phyloP scores from a whole-genome alignment of 352 stramenopile species.

The Phytophthora tubulina region DNA sequence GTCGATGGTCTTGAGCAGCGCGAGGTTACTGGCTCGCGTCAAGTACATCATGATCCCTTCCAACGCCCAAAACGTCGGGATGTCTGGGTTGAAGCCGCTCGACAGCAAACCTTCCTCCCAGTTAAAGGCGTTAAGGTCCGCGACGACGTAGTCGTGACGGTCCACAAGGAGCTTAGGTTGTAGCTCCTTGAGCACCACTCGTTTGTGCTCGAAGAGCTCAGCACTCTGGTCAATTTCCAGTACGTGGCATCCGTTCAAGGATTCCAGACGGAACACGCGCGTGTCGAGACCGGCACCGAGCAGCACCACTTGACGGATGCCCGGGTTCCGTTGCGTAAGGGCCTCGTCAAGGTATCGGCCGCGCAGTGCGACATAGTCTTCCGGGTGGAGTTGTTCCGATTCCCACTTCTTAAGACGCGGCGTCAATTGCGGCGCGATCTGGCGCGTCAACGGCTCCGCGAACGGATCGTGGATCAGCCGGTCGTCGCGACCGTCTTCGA shows the following conservation, averaged over 20 bases:
- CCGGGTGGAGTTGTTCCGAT: conserved; percentile 28
- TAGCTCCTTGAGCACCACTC: conserved; percentile 39
- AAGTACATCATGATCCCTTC: conserved; percentile 68
- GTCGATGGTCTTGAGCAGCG: conserved; percentile 64
- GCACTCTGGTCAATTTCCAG: conserved; percentile 61
- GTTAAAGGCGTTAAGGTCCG: conserved; percentile 60
- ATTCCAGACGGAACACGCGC: conserved; percentile 57
- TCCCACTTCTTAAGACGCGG: conserved; percentile 38
- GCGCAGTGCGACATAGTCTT: conserved; percentile 51
- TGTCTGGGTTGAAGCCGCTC: conserved; percentile 51
- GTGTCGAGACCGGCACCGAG: conserved; percentile 61
- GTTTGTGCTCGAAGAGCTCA: conserved; percentile 59
- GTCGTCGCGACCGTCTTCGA: conserved; percentile 48
- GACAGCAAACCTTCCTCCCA: conserved; percentile 55
- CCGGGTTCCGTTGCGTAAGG: conserved; percentile 40
- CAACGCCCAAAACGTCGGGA: conserved; percentile 66
- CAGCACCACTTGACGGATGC: conserved; percentile 65
- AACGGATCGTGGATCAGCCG: conserved; percentile 55
- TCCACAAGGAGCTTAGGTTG: conserved; percentile 45
- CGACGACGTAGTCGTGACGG: conserved; percentile 52
- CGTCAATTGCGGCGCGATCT: conserved; percentile 35
- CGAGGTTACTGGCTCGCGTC: conserved; percentile 44
- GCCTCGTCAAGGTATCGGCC: conserved; percentile 66
- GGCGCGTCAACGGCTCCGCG: conserved; percentile 51
- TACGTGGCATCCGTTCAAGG: conserved; percentile 51